These are phyloP conservation scores for Sporothrix globosa DNA, from an alignment of 2,329 filamentous ascomycete species.

Conservation along the genomic window DNA sequence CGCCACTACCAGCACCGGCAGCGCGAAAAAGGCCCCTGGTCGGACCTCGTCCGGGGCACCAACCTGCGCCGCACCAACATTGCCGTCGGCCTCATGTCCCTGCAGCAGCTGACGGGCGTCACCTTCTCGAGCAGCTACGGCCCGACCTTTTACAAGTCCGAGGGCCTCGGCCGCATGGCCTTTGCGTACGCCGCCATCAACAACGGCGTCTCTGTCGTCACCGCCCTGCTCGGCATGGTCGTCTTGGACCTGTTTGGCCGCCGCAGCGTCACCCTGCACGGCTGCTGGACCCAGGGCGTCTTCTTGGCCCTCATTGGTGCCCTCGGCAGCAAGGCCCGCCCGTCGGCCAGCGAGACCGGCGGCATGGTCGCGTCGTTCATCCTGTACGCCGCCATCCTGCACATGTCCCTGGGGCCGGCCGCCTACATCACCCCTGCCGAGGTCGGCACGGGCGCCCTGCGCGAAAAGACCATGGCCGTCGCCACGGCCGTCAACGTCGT, in stretches of 20 bases:
- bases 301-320: constrained; percentile 25
- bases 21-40: constrained; percentile 17
- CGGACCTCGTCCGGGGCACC: constrained; percentile 6
- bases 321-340: constrained; percentile 16
- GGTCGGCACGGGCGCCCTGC: constrained; percentile 21
- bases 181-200: constrained; percentile 29
- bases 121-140: constrained; percentile 27
- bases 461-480: constrained; percentile 26
- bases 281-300: constrained; percentile 28
- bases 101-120: constrained; percentile 27
- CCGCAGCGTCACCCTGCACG: constrained; percentile 25
- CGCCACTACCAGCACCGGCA: background rate
- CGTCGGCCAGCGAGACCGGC: constrained; percentile 13
- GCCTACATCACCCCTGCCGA: constrained; percentile 26
- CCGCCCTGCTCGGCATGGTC: constrained; percentile 14
- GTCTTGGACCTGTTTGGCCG: constrained; percentile 26
- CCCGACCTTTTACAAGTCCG: constrained; percentile 25
- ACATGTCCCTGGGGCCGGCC: constrained; percentile 19
- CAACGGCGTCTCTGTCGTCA: constrained; percentile 26
- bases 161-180: constrained; percentile 21
- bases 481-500: constrained; percentile 24
- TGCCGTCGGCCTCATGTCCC: constrained; percentile 26
- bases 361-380: constrained; percentile 28
- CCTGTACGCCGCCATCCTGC: constrained; percentile 22
- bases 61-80: constrained; percentile 30